A percentile compares a stretch with the other conserved stretches of the same genome.
Conservation (phyloP, 129 eudicot species). For the Flaveria linearis region DNA sequence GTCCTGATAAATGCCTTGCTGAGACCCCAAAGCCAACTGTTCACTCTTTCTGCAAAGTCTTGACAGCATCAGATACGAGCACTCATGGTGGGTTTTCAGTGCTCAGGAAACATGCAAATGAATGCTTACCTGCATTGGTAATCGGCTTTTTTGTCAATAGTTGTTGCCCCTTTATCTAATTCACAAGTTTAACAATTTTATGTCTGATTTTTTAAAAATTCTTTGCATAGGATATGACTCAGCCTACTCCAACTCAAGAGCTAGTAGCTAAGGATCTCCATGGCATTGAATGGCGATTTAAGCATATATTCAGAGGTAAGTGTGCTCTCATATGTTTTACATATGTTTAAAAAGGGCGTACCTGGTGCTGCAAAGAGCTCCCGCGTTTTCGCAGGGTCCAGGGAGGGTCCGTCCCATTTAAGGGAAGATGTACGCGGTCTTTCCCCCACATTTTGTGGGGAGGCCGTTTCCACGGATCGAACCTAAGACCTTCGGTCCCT, state of each 20-base stretch:
- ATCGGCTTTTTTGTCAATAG: background rate
- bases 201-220: background rate
- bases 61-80: constrained; percentile 96
- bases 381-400: no score
- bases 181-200: background rate
- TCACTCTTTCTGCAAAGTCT: constrained; percentile 83
- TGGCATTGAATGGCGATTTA: constrained; percentile 81
- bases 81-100: constrained; percentile 97
- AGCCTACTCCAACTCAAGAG: constrained; percentile 85
- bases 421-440: no score
- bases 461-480: no score
- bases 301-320: constrained; percentile 88
- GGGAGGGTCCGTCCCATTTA: no score
- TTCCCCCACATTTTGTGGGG: no score
- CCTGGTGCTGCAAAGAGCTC: no score
- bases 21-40: constrained; percentile 67
- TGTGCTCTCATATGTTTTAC: constrained; percentile 14
- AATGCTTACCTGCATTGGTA: constrained; percentile 91
- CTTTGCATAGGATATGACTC: constrained; percentile 70
- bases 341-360: no score
- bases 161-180: background rate
- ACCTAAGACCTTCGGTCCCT: no score
- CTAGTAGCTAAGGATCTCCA: constrained; percentile 88
- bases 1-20: constrained; percentile 49
- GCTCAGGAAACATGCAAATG: constrained; percentile 80